Evolutionary conservation across 495 filamentous ascomycete species (phyloP).

Genomic region (Penicillium malachiteum): DNA sequence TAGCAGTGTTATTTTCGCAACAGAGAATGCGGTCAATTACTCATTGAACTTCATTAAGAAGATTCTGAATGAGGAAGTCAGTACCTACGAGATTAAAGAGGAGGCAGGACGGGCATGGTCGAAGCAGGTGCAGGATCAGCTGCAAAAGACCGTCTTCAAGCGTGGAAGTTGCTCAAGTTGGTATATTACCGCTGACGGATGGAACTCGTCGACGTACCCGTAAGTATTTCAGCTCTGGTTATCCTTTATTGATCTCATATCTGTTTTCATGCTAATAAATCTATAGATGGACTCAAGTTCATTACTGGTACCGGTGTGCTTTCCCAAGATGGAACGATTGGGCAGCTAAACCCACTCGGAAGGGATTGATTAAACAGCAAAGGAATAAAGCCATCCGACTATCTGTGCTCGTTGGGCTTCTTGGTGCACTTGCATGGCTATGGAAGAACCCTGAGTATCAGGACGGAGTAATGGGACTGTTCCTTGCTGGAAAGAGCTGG

Average conservation of each 20-base stretch:
- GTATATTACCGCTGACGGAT: constrained; percentile 56
- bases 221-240: constrained; percentile 28
- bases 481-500: constrained; percentile 16
- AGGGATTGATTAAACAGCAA: constrained; percentile 35
- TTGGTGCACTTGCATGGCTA: constrained; percentile 22
- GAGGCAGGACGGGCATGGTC: constrained; percentile 56
- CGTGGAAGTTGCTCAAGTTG: constrained; percentile 55
- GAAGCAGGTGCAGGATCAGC: constrained; percentile 47
- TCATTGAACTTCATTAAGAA: constrained; percentile 43
- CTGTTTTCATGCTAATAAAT: not conserved
- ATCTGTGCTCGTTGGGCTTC: constrained; percentile 16
- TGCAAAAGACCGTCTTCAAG: constrained; percentile 55
- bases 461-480: constrained; percentile 12
- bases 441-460: constrained; percentile 13
- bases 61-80: constrained; percentile 40
- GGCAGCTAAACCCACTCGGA: constrained; percentile 50
- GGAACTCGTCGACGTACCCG: constrained; percentile 62
- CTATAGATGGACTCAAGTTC: constrained; percentile 49
- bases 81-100: constrained; percentile 46
- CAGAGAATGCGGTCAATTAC: constrained; percentile 59
- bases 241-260: not conserved
- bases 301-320: constrained; percentile 48
- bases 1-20: constrained; percentile 57
- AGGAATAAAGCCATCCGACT: constrained; percentile 15
- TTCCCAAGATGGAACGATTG: constrained; percentile 59